Percentiles rank a stretch among this genome's conserved stretches.
These are phyloP conservation scores for Plasmopara viticola DNA, from an alignment of 352 stramenopile genomes.

Conservation along the genomic window DNA sequence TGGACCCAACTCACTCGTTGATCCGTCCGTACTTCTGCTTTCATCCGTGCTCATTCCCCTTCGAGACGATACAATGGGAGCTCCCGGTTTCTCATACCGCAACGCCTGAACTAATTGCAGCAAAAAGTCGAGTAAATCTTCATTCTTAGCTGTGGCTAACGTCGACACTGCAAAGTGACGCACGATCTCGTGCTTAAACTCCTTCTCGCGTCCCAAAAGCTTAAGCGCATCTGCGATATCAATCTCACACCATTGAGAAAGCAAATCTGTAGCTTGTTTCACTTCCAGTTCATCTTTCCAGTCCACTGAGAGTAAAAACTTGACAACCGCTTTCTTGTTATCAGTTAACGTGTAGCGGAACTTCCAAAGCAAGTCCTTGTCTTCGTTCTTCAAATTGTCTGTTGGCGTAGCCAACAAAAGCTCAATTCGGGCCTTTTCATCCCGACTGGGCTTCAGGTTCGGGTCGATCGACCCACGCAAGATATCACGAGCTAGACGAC, in stretches of 20 bases:
- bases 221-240: slow-evolving; percentile 98
- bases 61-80: slow-evolving; percentile 27
- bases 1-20: slow-evolving; percentile 50
- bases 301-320: slow-evolving; percentile 97
- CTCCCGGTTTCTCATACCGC: slow-evolving; percentile 75
- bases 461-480: slow-evolving; percentile 95
- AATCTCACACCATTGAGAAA: slow-evolving; percentile 88
- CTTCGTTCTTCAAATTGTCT: slow-evolving; percentile 90
- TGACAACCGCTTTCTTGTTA: slow-evolving; percentile 94
- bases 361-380: slow-evolving; percentile 93
- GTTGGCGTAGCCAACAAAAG: slow-evolving; percentile 89
- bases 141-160: slow-evolving; percentile 91
- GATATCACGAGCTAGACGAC: slow-evolving; percentile 94
- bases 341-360: slow-evolving; percentile 95
- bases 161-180: slow-evolving; percentile 96
- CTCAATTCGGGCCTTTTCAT: slow-evolving; percentile 91
- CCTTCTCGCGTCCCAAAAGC: slow-evolving; percentile 89
- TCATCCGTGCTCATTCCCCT: slow-evolving; percentile 40
- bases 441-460: slow-evolving; percentile 94
- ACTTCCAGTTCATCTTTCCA: slow-evolving; percentile 97
- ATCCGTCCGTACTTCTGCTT: slow-evolving; percentile 33
- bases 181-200: slow-evolving; percentile 88
- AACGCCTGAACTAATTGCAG: slow-evolving; percentile 98
- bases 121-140: slow-evolving; percentile 96
- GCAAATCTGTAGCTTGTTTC: slow-evolving; percentile 85